Percentiles rank a stretch among this genome's conserved stretches.
These are phyloP conservation scores for Candida quercuum DNA, from an alignment of 805 yeast genomes.

Conservation along the genomic window DNA sequence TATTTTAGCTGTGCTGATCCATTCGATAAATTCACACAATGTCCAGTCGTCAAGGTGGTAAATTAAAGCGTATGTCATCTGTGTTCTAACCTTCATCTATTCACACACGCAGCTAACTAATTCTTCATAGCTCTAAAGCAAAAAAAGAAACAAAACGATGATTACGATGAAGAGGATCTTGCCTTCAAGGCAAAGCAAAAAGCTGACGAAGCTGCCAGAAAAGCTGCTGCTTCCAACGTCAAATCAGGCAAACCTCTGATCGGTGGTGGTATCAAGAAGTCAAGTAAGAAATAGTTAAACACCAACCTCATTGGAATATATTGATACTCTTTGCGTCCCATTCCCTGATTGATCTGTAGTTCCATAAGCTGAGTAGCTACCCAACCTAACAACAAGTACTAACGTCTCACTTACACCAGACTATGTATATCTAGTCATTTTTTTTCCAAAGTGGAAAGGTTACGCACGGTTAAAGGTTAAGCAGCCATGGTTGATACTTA, in stretches of 20 bases:
- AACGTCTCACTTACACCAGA: too few species aligned
- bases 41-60: slow-evolving; percentile 98
- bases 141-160: slow-evolving; percentile 75
- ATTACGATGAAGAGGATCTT: slow-evolving; percentile 77
- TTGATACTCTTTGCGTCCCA: too few species aligned
- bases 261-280: slow-evolving; percentile 95
- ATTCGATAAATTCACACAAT: slow-evolving; percentile 30
- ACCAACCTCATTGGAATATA: too few species aligned
- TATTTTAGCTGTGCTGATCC: not conserved
- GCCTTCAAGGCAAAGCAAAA: slow-evolving; percentile 93
- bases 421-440: too few species aligned
- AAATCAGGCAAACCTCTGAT: slow-evolving; percentile 86
- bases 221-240: slow-evolving; percentile 84
- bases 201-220: slow-evolving; percentile 90
- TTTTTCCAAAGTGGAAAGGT: too few species aligned
- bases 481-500: too few species aligned
- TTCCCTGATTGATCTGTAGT: too few species aligned
- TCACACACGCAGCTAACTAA: slow-evolving; percentile 1
- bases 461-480: too few species aligned
- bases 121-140: slow-evolving; percentile 37
- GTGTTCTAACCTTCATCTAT: not conserved
- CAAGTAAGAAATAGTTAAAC: slow-evolving; percentile 50
- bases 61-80: slow-evolving; percentile 78
- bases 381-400: too few species aligned
- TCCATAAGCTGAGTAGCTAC: too few species aligned